A percentile compares a stretch with the other conserved stretches of the same genome.
phyloP scores from a whole-genome alignment of 1,139 yeast species.

The Zhuliangozyma blackwelliae region DNA sequence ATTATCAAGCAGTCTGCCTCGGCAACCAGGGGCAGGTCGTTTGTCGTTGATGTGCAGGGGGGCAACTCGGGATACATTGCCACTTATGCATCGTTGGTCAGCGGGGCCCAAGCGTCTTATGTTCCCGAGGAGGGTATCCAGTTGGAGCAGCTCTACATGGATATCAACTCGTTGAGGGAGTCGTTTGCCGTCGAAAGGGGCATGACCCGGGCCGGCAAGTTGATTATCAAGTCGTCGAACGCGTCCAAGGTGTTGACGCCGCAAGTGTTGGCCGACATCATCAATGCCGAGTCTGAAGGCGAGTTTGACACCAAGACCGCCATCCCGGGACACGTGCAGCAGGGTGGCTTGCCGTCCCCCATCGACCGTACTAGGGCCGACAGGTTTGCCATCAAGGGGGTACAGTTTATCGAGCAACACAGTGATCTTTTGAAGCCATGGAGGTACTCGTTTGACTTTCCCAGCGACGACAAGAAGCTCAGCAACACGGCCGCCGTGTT shows the following conservation, averaged over 20 bases:
- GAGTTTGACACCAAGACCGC: constrained; percentile 92
- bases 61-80: constrained; percentile 82
- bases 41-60: constrained; percentile 83
- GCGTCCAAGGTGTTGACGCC: constrained; percentile 84
- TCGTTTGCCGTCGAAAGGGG: constrained; percentile 58
- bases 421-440: constrained; percentile 16
- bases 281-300: constrained; percentile 70
- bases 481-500: constrained; percentile 74
- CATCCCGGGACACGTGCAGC: constrained; percentile 97
- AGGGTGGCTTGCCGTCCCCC: constrained; percentile 94
- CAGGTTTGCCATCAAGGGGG: constrained; percentile 82
- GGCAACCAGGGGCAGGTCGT: constrained; percentile 72
- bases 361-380: constrained; percentile 92
- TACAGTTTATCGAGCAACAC: constrained; percentile 72
- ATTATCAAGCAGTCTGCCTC: constrained; percentile 76
- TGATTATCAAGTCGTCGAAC: constrained; percentile 78
- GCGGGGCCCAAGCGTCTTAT: constrained; percentile 73
- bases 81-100: constrained; percentile 59
- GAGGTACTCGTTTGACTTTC: constrained; percentile 31
- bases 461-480: constrained; percentile 29
- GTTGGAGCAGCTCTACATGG: constrained; percentile 56
- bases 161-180: constrained; percentile 52
- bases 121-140: constrained; percentile 69
- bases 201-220: constrained; percentile 70
- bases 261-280: constrained; percentile 74